Base-by-base conservation (phyloP, 2,329 filamentous ascomycete species). In the Lachnellula cervina region DNA sequence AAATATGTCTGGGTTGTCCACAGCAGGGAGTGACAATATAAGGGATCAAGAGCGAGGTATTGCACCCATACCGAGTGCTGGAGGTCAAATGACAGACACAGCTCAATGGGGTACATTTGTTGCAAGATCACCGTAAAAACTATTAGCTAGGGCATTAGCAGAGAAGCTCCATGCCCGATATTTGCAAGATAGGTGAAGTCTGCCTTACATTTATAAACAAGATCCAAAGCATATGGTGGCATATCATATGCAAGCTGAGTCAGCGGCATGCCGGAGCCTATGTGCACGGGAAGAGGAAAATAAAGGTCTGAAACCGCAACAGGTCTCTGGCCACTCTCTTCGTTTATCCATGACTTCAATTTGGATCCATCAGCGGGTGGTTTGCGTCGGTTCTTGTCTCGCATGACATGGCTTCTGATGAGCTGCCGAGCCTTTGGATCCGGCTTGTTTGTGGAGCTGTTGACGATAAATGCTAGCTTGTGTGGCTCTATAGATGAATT, bases 391-490 rank as follows among this genome's bases (percentile, higher is more conserved):
- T 54, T 54, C 17, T 54, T 54, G 11, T 45, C 40, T 3, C 44
- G 52, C 52, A 54, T 49, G 23, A 54, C 52, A 54, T 54, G 52
- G 25, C 52, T 54, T 37, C 52, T 40, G 45, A 54, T 54, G 17
- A 38, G 16, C 17, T 28, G 32, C 23, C 52, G 17, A 17, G 52
- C 23, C 16, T 40, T 49, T 9, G 52, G 21, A 38, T 54, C 45
- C 6, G 32, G 52, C 21, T 49, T 49, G 21, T 54, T 45, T 5
- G 13, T 35, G 32, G 44, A 34, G 34, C 14, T 49, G 32, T 35
- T 54, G 45, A 49, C 37, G 37, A 54, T 49, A 21, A 54, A 54
- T 16, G 23, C 44, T 32, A 47, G 42, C 13, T 44, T 23, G 13
- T 14, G n/a, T 11, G 5, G 42, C 19, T 19, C 42, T 44, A 13